These are phyloP conservation scores for Xylariaceae sp. DNA, from an alignment of 2,329 filamentous ascomycete species.

Conservation along the genomic window DNA sequence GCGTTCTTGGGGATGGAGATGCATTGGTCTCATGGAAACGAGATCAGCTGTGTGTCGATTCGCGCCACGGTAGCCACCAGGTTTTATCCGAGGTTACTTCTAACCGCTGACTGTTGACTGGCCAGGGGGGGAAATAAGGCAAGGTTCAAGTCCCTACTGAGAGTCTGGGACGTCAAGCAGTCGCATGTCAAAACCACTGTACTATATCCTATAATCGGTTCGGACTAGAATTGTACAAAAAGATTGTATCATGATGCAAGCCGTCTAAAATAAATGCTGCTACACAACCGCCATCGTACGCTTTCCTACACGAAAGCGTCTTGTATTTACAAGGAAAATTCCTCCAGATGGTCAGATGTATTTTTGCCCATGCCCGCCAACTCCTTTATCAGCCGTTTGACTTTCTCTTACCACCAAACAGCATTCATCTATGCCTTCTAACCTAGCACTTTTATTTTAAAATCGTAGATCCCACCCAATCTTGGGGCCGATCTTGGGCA, in stretches of 20 bases:
- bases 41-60: too few species aligned
- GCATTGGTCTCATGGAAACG: too few species aligned
- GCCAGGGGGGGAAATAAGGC: too few species aligned
- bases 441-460: conserved; percentile 29
- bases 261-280: conserved; percentile 12
- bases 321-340: conserved; percentile 3
- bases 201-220: neutral
- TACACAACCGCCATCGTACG: neutral
- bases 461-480: conserved; percentile 72
- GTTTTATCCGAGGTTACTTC: too few species aligned
- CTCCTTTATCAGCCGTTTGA: conserved; percentile 15
- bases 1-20: too few species aligned
- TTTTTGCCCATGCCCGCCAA: conserved; percentile 12
- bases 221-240: neutral
- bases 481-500: conserved; percentile 80
- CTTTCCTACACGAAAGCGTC: too few species aligned
- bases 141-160: too few species aligned
- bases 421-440: neutral
- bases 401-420: neutral
- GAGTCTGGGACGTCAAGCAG: too few species aligned
- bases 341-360: conserved; percentile 1
- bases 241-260: conserved; percentile 8
- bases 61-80: too few species aligned
- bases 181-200: too few species aligned
- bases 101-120: too few species aligned